phyloP scores from a whole-genome alignment of 177 flowering plant species.

The Tripterygium wilfordii region DNA sequence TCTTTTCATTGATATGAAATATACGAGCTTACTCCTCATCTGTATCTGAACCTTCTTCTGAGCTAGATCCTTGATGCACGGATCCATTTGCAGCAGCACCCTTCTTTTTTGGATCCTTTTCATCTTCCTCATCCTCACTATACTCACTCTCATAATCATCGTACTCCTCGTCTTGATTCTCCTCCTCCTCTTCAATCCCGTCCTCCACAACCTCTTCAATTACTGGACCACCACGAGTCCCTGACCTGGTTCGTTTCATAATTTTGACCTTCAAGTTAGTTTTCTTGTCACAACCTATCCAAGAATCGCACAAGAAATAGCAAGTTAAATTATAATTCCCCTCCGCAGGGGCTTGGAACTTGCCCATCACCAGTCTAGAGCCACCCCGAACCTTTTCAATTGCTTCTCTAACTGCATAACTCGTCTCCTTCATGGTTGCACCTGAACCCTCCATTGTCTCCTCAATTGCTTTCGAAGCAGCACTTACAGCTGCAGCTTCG shows the following conservation, averaged over 20 bases:
- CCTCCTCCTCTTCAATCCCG: slow-evolving; percentile 75
- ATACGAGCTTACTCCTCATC: slow-evolving; percentile 68
- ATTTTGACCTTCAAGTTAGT: slow-evolving; percentile 62
- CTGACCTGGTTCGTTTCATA: slow-evolving; percentile 70
- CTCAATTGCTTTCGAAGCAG: slow-evolving; percentile 46
- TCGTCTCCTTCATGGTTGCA: slow-evolving; percentile 52
- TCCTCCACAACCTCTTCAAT: slow-evolving; percentile 57
- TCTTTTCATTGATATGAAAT: too few relatives aligned
- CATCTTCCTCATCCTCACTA: slow-evolving; percentile 73
- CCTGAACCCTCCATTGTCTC: slow-evolving; percentile 77
- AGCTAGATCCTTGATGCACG: slow-evolving; percentile 33
- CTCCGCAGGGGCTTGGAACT: slow-evolving; percentile 75
- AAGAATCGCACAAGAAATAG: slow-evolving; percentile 76
- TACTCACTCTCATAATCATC: slow-evolving; percentile 92
- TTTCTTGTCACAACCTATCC: slow-evolving; percentile 87
- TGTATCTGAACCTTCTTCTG: slow-evolving; percentile 44
- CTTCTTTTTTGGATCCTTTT: slow-evolving; percentile 35
- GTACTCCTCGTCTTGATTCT: slow-evolving; percentile 65
- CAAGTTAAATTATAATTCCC: slow-evolving; percentile 76
- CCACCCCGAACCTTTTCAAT: slow-evolving; percentile 68
- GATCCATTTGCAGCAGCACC: slow-evolving; percentile 30
- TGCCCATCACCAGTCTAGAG: slow-evolving; percentile 71
- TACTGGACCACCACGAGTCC: slow-evolving; percentile 39
- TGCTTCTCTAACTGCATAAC: slow-evolving; percentile 53
- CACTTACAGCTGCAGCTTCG: slow-evolving; percentile 39